Evolutionary conservation across 768 basidiomycete genomes (phyloP).

Genomic region (Tricholoma matsutake): DNA sequence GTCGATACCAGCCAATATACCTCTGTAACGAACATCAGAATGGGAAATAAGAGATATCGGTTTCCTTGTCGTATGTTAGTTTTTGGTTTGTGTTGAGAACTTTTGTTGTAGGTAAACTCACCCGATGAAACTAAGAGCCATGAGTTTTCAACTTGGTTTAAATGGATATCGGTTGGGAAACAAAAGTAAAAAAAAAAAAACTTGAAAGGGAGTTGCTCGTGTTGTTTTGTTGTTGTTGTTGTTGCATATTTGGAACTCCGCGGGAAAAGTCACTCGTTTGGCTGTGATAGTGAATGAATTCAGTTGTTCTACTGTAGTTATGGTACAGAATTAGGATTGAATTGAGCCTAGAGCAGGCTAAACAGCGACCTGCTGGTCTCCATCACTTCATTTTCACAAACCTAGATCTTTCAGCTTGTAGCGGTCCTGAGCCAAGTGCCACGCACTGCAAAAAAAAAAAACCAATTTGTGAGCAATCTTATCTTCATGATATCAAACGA

Average conservation of each 20-base stretch:
- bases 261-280: too few species aligned
- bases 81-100: neutral
- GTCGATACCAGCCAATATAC: conserved; percentile 85
- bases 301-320: too few species aligned
- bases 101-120: too few species aligned
- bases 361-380: too few species aligned
- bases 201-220: neutral
- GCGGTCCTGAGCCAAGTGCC: conserved; percentile 9
- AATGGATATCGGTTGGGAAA: neutral
- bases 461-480: neutral
- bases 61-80: conserved; percentile 48
- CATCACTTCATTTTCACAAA: neutral
- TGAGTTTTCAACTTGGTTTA: conserved; percentile 19
- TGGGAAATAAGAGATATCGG: conserved; percentile 88
- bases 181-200: neutral
- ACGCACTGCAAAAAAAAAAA: neutral
- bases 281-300: too few species aligned
- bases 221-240: too few species aligned
- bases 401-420: conserved; percentile 6
- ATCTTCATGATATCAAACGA: neutral
- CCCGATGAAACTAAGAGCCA: conserved; percentile 81
- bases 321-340: too few species aligned
- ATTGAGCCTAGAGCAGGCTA: too few species aligned
- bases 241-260: too few species aligned
- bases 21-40: conserved; percentile 87